Conservation (phyloP, 352 stramenopile species). For the Phytophthora podocarpi region DNA sequence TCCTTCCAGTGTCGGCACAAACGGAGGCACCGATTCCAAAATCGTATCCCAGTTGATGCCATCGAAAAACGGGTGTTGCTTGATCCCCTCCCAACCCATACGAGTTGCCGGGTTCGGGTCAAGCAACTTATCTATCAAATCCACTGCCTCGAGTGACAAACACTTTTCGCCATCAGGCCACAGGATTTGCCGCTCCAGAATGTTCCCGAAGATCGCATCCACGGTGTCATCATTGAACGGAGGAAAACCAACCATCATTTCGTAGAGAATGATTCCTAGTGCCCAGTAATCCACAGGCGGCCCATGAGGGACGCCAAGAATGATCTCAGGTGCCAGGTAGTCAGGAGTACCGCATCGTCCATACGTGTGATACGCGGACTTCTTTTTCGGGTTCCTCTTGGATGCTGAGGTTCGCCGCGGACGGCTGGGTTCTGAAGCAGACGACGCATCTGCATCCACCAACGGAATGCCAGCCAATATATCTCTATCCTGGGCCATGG, state of each 20-base stretch:
- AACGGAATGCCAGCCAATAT: slow-evolving; percentile 1
- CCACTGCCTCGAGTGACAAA: slow-evolving; percentile 77
- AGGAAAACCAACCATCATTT: slow-evolving; percentile 89
- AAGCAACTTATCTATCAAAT: slow-evolving; percentile 84
- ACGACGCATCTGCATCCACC: not conserved
- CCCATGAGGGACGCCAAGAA: slow-evolving; percentile 69
- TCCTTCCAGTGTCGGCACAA: slow-evolving; percentile 86
- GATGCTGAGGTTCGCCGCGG: slow-evolving; percentile 17
- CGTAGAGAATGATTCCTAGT: slow-evolving; percentile 91
- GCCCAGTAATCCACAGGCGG: slow-evolving; percentile 90
- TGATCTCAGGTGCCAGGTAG: slow-evolving; percentile 91
- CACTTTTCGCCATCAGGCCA: slow-evolving; percentile 91
- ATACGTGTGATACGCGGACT: slow-evolving; percentile 62
- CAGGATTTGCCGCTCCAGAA: slow-evolving; percentile 81
- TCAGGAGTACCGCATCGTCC: slow-evolving; percentile 87
- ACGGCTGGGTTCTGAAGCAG: not conserved
- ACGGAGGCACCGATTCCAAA: slow-evolving; percentile 77
- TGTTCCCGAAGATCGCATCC: slow-evolving; percentile 89
- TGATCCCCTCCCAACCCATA: slow-evolving; percentile 71
- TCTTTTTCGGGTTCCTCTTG: slow-evolving; percentile 45
- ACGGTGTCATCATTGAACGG: slow-evolving; percentile 91
- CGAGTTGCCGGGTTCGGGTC: slow-evolving; percentile 70
- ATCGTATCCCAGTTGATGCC: slow-evolving; percentile 86
- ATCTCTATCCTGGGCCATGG: slow-evolving; percentile 19
- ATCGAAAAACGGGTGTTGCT: slow-evolving; percentile 71